Evolutionary conservation across 495 filamentous ascomycete genomes (phyloP), one percentile per base, ranked within the genome.

Genomic region (Corynascus novoguineensis): DNA sequence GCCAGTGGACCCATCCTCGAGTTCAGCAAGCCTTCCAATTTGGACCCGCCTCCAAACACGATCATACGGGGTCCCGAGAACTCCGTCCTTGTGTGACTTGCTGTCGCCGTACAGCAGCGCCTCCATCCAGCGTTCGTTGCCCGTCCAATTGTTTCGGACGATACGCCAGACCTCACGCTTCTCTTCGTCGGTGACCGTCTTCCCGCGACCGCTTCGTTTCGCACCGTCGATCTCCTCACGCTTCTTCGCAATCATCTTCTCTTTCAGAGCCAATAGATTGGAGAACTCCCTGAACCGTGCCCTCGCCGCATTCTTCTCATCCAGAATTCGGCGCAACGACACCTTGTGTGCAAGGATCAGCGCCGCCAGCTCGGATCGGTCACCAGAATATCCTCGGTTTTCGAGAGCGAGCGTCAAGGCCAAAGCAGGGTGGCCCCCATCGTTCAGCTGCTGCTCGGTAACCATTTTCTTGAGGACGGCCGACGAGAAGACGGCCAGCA

Each of bases 401-500:
- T 87, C 82, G 1, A 82, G 76, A 7, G 88, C 81, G n/a, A 95
- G 56, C 15, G 67, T 75, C 67, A 83, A 75, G 5, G 84, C 85
- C 28, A 81, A 66, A 62, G 71, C 65, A 66, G 75, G 61, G 60
- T 64, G 60, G 58, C 45, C 46, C 3, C 55, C 52, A 12, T 55
- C 58, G 50, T 72, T 71, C 25, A 69, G 57, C 49, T 62, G 75
- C 62, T 64, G 68, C 58, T 78, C 74, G 0, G 76, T 71, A 22
- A 86, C 68, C 10, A 81, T 60, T 62, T 87, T 91, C 67, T 86
- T 87, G 49, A 96, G 69, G 12, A 95, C 89, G 0, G 82, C 78
- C 21, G 84, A 86, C 6, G 91, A 93, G 67, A 96, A 95, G 0
- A 81, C 78, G 11, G 85, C 81, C 11, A 95, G 76, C 1, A 92